Evolutionary conservation across 1,139 yeast species (phyloP).

Genomic region (Debaryomyces robertsiae): DNA sequence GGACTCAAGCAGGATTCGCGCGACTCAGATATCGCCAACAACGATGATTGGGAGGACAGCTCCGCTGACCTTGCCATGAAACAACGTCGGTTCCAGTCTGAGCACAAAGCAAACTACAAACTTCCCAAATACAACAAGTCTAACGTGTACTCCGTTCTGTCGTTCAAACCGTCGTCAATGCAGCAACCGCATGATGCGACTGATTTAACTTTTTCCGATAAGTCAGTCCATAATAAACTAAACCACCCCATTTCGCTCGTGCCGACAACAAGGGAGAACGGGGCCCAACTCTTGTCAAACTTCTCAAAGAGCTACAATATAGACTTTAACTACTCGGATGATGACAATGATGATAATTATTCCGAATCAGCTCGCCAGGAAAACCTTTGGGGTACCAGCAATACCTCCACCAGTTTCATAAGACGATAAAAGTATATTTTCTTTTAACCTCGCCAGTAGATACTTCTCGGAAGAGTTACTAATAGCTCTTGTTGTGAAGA

Average conservation of each 20-base stretch:
- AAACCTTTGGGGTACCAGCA: neutral
- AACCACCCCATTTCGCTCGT: constrained; percentile 2
- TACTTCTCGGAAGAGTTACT: too few species aligned
- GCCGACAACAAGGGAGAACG: neutral
- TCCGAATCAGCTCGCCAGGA: neutral
- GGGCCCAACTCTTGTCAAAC: constrained; percentile 6
- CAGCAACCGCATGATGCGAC: constrained; percentile 3
- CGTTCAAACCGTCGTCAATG: constrained; percentile 1
- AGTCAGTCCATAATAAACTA: neutral
- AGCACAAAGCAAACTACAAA: constrained; percentile 2
- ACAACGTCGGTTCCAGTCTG: constrained; percentile 11
- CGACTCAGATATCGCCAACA: neutral
- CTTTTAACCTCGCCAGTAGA: too few species aligned
- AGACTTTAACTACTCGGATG: constrained; percentile 13
- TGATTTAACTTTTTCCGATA: constrained; percentile 4
- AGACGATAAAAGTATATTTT: too few species aligned
- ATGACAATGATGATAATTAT: constrained; percentile 5
- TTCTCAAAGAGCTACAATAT: constrained; percentile 17
- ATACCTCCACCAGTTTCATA: neutral
- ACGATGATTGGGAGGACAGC: constrained; percentile 1
- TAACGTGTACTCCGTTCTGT: constrained; percentile 11
- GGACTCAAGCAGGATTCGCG: constrained; percentile 26
- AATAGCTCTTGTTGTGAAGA: too few species aligned
- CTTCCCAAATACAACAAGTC: constrained; percentile 14
- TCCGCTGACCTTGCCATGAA: constrained; percentile 12